Evolutionary conservation across 1,284 basidiomycete genomes (phyloP).

Genomic region (Malassezia arunalokei): DNA sequence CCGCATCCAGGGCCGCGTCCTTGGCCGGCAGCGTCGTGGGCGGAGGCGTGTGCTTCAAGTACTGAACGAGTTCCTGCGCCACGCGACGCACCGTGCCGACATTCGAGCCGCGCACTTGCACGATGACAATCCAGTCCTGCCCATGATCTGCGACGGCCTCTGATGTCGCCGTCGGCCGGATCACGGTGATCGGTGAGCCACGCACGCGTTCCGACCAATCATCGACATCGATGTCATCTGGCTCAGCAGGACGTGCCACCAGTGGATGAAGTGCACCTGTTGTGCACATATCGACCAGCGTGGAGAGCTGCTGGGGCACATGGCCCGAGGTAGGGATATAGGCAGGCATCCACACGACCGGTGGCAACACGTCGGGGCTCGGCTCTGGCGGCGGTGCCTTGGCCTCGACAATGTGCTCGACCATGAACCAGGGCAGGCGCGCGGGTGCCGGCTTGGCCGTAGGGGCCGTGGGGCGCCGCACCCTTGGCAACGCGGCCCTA

Average conservation of each 20-base stretch:
- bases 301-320: slow-evolving; percentile 19
- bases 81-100: slow-evolving; percentile 30
- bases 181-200: slow-evolving; percentile 23
- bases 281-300: slow-evolving; percentile 22
- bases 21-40: background rate
- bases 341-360: slow-evolving; percentile 12
- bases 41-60: slow-evolving; percentile 10
- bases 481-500: background rate
- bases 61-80: slow-evolving; percentile 25
- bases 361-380: background rate
- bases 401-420: slow-evolving; percentile 24
- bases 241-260: slow-evolving; percentile 17
- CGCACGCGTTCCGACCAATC: slow-evolving; percentile 18
- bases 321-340: slow-evolving; percentile 13
- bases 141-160: slow-evolving; percentile 4
- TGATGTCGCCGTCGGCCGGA: slow-evolving; percentile 23
- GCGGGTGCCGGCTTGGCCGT: background rate
- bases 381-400: slow-evolving; percentile 3
- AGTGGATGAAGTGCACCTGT: slow-evolving; percentile 22
- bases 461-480: background rate
- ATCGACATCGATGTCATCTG: slow-evolving; percentile 12
- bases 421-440: slow-evolving; percentile 31
- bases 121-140: slow-evolving; percentile 39
- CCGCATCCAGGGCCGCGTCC: slow-evolving; percentile 21
- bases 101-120: slow-evolving; percentile 30